Base-by-base conservation (phyloP, 2,329 filamentous ascomycete species). In the Phaeosphaeriaceae sp. region DNA sequence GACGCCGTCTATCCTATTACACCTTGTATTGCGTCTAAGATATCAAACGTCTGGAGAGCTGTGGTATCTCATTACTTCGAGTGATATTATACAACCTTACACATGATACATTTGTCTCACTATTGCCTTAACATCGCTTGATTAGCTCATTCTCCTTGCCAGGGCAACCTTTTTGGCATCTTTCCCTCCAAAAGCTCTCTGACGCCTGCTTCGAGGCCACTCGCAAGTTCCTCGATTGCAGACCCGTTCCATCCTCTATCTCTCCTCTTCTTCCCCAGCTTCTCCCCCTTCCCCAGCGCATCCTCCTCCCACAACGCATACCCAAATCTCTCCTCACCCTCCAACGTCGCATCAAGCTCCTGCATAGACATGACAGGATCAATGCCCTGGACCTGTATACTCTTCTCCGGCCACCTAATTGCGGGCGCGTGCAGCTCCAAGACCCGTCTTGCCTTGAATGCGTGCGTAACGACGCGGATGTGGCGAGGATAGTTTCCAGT, bases 401-500 rank as follows among this genome's bases (percentile, higher is more conserved):
- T 66, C 22, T 78, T 64, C 5, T 61, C 47, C 0, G 80, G 80
- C 80, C 80, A 83, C 48, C 70, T 69, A 27, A 83, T 79, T 0
- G 81, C 78, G 17, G 73, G 72, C 0, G 76, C 79, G 60, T 78
- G 75, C 13, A 78, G 49, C 2, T 76, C 68, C 19, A 82, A 65
- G 53, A 83, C 82, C 1, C 81, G 69, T 22, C 67, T 68, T 19
- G 78, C 69, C 54, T 83, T 83, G 73, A 83, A 83, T 0, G 79
- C 79, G 65, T 83, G 81, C 2, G 80, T 82, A 27, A 83, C 73
- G 31, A 83, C 66, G 1, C 78, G 79, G 21, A 83, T 69, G 1
- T 72, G 69, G 20, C 70, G 63, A 1, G 81, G 81, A 59, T 81
- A 83, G 1, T 48, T 51, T 3, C 79, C 79, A 1, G 72, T 75